Conservation (phyloP, 768 basidiomycete genomes). For the Russula griseocarnosa region DNA sequence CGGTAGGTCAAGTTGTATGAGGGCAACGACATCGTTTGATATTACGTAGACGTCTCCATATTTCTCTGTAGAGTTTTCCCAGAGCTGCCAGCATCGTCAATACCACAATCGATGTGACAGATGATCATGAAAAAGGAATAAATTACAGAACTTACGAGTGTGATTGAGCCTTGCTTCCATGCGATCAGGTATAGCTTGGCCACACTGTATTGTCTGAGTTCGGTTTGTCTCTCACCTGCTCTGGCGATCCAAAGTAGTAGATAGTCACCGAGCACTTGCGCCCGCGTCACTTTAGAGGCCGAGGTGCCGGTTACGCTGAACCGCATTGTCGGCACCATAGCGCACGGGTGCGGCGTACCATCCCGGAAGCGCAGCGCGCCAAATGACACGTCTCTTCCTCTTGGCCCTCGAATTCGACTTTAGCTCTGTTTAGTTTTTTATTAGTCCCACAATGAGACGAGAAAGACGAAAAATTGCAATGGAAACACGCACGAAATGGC, state of each 20-base stretch:
- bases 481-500: background rate
- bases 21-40: constrained; percentile 10
- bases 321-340: background rate
- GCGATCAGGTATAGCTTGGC: constrained; percentile 1
- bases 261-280: constrained; percentile 11
- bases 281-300: background rate
- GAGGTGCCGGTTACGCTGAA: background rate
- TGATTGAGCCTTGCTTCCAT: constrained; percentile 15
- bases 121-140: background rate
- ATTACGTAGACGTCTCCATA: constrained; percentile 1
- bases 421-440: too few relatives aligned
- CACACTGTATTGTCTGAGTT: too few relatives aligned
- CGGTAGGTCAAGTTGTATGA: background rate
- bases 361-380: constrained; percentile 1
- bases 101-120: too few relatives aligned
- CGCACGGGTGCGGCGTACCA: constrained; percentile 2
- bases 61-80: background rate
- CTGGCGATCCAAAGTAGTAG: constrained; percentile 1
- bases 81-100: background rate
- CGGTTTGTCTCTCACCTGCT: too few relatives aligned
- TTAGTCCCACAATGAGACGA: too few relatives aligned
- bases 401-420: too few relatives aligned
- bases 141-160: background rate
- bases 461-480: background rate
- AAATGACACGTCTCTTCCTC: too few relatives aligned